Evolutionary conservation across 352 stramenopile species (phyloP).

Genomic region (Bremia lactucae): DNA sequence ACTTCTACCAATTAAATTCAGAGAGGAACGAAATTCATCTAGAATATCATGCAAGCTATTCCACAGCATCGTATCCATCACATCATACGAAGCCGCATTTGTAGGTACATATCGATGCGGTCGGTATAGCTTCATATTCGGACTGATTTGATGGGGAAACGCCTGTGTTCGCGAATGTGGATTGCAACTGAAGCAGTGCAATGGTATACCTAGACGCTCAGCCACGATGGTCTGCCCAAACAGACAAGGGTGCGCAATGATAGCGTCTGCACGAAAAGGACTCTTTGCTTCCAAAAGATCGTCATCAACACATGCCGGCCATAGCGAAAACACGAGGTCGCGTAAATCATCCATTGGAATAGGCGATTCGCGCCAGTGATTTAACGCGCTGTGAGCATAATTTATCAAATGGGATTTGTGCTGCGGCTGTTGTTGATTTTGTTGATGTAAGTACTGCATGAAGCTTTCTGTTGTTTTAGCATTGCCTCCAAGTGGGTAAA

Average conservation of each 20-base stretch:
- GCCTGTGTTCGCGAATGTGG: slow-evolving; percentile 43
- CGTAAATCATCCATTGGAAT: slow-evolving; percentile 35
- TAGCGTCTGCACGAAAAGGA: slow-evolving; percentile 56
- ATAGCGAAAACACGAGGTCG: slow-evolving; percentile 48
- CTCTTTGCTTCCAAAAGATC: slow-evolving; percentile 30
- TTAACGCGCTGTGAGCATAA: slow-evolving; percentile 20
- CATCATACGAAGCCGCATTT: slow-evolving; percentile 46
- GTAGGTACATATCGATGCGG: slow-evolving; percentile 34
- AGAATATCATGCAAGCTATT: slow-evolving; percentile 31
- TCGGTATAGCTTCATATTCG: slow-evolving; percentile 29
- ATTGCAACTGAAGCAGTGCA: slow-evolving; percentile 53
- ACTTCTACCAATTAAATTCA: slow-evolving; percentile 39
- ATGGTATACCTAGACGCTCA: slow-evolving; percentile 56
- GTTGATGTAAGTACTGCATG: slow-evolving; percentile 30
- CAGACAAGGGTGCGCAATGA: slow-evolving; percentile 52
- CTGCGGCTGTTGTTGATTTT: slow-evolving; percentile 21
- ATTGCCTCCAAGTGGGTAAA: slow-evolving; percentile 52
- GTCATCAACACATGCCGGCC: slow-evolving; percentile 38
- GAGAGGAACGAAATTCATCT: slow-evolving; percentile 42
- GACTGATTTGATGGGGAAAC: slow-evolving; percentile 44
- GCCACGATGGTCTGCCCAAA: slow-evolving; percentile 55
- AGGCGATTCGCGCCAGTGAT: slow-evolving; percentile 27
- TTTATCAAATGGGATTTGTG: slow-evolving; percentile 29
- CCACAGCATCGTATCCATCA: slow-evolving; percentile 44
- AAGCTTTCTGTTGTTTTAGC: slow-evolving; percentile 37